Evolutionary conservation across 441 rosid species (phyloP).

Genomic region (Adansonia rubrostipa): DNA sequence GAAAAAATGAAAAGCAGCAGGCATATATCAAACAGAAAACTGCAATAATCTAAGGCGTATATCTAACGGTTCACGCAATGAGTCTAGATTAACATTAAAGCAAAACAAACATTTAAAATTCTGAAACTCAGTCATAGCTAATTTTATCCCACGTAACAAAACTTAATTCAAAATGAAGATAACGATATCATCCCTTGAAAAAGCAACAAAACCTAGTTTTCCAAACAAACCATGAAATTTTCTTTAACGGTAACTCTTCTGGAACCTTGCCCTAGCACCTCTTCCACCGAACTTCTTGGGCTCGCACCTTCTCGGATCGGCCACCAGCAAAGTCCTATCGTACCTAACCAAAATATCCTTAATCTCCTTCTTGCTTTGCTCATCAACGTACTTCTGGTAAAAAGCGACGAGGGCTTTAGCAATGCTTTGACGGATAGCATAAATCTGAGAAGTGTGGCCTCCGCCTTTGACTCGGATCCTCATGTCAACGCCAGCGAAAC

Average conservation of each 20-base stretch:
- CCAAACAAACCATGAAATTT: background rate
- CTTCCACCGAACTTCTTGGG: conserved; percentile 78
- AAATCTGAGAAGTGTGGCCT: conserved; percentile 69
- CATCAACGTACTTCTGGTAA: conserved; percentile 73
- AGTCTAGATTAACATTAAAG: background rate
- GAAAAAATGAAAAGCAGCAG: background rate
- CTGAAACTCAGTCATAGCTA: background rate
- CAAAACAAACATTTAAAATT: background rate
- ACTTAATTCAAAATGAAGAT: background rate
- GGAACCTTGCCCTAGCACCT: conserved; percentile 72
- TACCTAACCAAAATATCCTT: conserved; percentile 65
- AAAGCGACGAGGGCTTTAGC: conserved; percentile 73
- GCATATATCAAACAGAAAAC: background rate
- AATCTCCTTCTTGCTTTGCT: conserved; percentile 76
- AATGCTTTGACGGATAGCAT: conserved; percentile 78
- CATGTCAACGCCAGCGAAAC: conserved; percentile 63
- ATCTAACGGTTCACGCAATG: background rate
- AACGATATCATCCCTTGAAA: conserved; percentile 6
- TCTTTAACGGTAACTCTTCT: conserved; percentile 72
- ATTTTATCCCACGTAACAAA: background rate
- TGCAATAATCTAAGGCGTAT: background rate
- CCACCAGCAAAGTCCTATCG: conserved; percentile 69
- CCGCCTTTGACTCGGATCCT: conserved; percentile 62
- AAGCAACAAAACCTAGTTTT: background rate
- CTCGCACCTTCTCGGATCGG: conserved; percentile 79